These are phyloP conservation scores for Simplicillium aogashimaense DNA, from an alignment of 2,329 filamentous ascomycete genomes.

Conservation along the genomic window DNA sequence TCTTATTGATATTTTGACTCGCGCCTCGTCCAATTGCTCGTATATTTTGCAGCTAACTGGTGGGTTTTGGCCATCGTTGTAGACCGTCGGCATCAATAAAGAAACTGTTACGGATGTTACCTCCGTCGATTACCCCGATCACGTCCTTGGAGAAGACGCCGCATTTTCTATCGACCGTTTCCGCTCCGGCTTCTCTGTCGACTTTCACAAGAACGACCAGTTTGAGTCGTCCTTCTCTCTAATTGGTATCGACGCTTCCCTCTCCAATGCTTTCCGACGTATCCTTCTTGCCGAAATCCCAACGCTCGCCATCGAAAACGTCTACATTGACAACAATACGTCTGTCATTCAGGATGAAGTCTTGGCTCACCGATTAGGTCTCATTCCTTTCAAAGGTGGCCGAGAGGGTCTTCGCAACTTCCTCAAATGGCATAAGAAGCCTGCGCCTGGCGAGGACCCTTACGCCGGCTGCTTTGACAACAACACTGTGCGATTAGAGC, in stretches of 20 bases:
- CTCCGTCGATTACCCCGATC: constrained; percentile 85
- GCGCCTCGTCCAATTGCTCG: constrained; percentile 1
- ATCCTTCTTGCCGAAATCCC: constrained; percentile 93
- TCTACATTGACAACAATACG: constrained; percentile 93
- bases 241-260: constrained; percentile 79
- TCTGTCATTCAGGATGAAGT: constrained; percentile 98
- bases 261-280: constrained; percentile 95
- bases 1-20: not conserved
- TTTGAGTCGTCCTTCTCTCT: constrained; percentile 82
- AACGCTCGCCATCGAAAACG: constrained; percentile 85
- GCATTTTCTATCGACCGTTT: constrained; percentile 70
- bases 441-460: constrained; percentile 49
- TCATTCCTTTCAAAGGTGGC: constrained; percentile 79
- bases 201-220: constrained; percentile 75
- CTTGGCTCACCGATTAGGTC: constrained; percentile 76
- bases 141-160: constrained; percentile 82
- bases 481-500: constrained; percentile 75
- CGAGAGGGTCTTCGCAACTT: constrained; percentile 65
- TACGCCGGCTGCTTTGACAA: constrained; percentile 59
- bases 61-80: not conserved
- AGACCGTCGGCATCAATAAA: constrained; percentile 79
- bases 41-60: constrained; percentile 1
- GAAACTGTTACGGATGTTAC: constrained; percentile 86
- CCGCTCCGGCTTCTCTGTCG: constrained; percentile 56
- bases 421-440: constrained; percentile 74